phyloP scores from a whole-genome alignment of 2,329 filamentous ascomycete genomes.

The Aaosphaeria pasadenensis region DNA sequence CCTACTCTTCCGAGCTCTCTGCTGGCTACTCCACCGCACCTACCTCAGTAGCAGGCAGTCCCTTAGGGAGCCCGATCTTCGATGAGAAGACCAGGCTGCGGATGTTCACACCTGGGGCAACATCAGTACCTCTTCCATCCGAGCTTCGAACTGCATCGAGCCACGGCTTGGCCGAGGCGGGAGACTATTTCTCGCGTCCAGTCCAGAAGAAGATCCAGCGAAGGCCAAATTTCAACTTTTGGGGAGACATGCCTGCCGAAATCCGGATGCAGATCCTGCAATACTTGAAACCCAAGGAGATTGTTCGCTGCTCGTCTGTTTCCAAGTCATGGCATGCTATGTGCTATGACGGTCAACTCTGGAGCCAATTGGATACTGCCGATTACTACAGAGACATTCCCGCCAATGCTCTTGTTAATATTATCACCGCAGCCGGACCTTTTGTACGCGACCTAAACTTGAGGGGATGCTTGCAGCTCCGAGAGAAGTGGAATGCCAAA shows the following conservation, averaged over 20 bases:
- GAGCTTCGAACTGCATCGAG: slow-evolving; percentile 55
- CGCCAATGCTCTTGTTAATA: slow-evolving; percentile 75
- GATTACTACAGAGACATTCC: slow-evolving; percentile 87
- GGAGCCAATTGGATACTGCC: slow-evolving; percentile 77
- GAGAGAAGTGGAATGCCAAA: slow-evolving; percentile 74
- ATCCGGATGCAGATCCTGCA: slow-evolving; percentile 74
- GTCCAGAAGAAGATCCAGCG: slow-evolving; percentile 34
- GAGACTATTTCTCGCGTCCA: slow-evolving; percentile 48
- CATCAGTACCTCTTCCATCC: slow-evolving; percentile 61
- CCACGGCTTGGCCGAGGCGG: slow-evolving; percentile 37
- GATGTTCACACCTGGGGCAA: slow-evolving; percentile 50
- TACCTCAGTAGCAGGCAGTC: slow-evolving; percentile 49
- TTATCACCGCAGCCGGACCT: slow-evolving; percentile 80
- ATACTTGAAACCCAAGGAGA: slow-evolving; percentile 74
- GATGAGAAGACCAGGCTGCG: slow-evolving; percentile 56
- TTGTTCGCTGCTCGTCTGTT: slow-evolving; percentile 74
- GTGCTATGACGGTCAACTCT: slow-evolving; percentile 94
- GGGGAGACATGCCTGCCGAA: slow-evolving; percentile 78
- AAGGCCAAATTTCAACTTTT: slow-evolving; percentile 61
- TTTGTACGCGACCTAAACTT: slow-evolving; percentile 91
- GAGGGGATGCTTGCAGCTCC: slow-evolving; percentile 83
- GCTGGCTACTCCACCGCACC: slow-evolving; percentile 56
- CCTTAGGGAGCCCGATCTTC: slow-evolving; percentile 47
- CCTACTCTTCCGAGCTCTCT: slow-evolving; percentile 56
- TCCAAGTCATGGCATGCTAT: slow-evolving; percentile 75